Conservation (phyloP, 768 basidiomycete species). For the Leccinum pellstonianum region DNA sequence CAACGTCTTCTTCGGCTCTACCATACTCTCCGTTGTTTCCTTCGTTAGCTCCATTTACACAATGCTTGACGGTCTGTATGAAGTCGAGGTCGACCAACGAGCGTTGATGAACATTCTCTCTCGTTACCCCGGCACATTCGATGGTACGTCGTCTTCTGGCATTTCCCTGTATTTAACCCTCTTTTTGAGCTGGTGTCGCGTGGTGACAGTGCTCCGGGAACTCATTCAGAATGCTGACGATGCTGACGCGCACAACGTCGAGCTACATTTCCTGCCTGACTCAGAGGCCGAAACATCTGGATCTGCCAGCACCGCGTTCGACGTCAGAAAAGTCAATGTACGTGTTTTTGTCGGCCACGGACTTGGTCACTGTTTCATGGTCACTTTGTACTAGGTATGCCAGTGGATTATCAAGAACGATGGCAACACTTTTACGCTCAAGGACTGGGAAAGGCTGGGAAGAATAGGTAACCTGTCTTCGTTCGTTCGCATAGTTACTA, state of each 20-base stretch:
- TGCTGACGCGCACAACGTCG: constrained; percentile 36
- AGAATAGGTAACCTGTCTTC: constrained; percentile 12
- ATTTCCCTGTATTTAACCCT: not conserved
- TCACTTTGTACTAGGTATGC: constrained; percentile 4
- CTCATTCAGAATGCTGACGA: constrained; percentile 59
- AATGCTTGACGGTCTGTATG: constrained; percentile 5
- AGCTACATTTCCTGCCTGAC: constrained; percentile 38
- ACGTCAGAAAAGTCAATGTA: not conserved
- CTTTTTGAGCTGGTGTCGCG: not conserved
- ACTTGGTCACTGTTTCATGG: not conserved
- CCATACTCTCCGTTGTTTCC: not conserved
- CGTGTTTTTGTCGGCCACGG: not conserved
- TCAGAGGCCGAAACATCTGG: constrained; percentile 4
- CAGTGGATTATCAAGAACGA: constrained; percentile 18
- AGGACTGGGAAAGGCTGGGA: constrained; percentile 16
- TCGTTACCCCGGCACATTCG: constrained; percentile 18
- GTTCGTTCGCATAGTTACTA: not conserved
- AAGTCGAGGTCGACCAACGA: constrained; percentile 18
- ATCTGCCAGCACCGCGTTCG: not conserved
- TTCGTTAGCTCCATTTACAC: not conserved
- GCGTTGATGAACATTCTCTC: constrained; percentile 18
- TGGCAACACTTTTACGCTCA: not conserved
- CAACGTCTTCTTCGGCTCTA: not conserved
- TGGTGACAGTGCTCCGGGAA: constrained; percentile 44
- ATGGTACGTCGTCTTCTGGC: not conserved